phyloP scores from a whole-genome alignment of 2,329 filamentous ascomycete genomes.

The Talaromyces sp. region DNA sequence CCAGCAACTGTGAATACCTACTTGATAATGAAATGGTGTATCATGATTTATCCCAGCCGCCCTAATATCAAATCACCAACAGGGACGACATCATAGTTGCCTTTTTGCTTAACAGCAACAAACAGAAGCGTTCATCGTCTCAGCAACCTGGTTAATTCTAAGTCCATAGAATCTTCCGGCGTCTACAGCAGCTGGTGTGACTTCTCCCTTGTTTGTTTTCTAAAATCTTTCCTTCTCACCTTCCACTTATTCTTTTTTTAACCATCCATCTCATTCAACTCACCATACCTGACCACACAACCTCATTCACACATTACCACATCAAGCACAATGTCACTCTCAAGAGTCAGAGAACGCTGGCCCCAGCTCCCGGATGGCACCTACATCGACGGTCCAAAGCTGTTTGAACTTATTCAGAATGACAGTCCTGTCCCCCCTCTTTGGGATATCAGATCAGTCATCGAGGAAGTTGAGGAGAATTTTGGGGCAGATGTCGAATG shows the following conservation, averaged over 20 bases:
- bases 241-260: not conserved
- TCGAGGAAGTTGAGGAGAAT: slow-evolving; percentile 1
- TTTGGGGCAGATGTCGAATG: not conserved
- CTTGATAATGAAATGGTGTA: not conserved
- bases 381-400: not conserved
- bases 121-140: not conserved
- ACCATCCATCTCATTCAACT: not conserved
- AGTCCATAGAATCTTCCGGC: not conserved
- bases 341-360: not conserved
- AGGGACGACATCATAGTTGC: not conserved
- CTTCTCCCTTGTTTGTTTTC: not conserved
- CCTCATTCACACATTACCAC: not conserved
- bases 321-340: not conserved
- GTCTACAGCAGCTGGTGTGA: not conserved
- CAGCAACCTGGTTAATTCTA: not conserved
- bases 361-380: not conserved
- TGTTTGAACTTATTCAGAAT: not conserved
- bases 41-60: not conserved
- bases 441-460: not conserved
- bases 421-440: not conserved
- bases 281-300: not conserved
- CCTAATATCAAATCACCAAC: not conserved
- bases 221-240: not conserved
- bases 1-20: not conserved
- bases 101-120: not conserved